Base-by-base conservation (phyloP, 1,139 yeast species). In the Candida labiduridarum region DNA sequence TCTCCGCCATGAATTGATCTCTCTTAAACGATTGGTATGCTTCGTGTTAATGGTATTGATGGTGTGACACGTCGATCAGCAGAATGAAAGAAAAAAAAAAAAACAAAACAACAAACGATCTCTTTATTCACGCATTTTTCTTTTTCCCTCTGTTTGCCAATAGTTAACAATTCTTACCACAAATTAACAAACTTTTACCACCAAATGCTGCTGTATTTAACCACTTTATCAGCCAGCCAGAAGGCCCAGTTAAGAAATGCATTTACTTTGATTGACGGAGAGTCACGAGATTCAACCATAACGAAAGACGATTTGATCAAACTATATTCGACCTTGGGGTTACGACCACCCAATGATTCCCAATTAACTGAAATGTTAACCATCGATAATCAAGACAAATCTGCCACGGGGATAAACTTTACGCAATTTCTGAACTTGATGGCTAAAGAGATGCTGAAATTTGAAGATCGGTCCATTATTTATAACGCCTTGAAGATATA, bases 201-300 rank as follows among this genome's bases (percentile, higher is more conserved):
- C 29, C 29, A 25, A 25, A 25, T 18, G 22, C 54, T 53, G 56
- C 51, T 52, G 54, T 48, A 49, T 33, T 63, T 76, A 19, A 72
- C 71, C 50, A 63, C 74, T n/a, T 72, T 76, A 41, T 68, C 78
- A 27, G 63, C 65, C 46, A 68, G 63, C 58, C 80, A 76, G 55
- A 76, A 75, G 49, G 60, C 75, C 2, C 79, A 76, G 59, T 68
- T 76, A 38, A 60, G 80, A 30, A 74, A 76, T 52, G 81, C 80
- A 1, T 82, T 81, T 60, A 74, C 80, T 11, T 67, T 90, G 58
- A 82, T 92, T n/a, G 98, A 92, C 62, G 89, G 89, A 36, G 95
- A 91, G 34, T 70, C 78, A 54, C 84, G 89, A 36, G 94, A 90
- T 59, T 90, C 94, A 1, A 62, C 68, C 9, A 83, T 92, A 44